These are phyloP conservation scores for Casaregolazyma suthepensis DNA, from an alignment of 1,139 yeast species.

Conservation along the genomic window DNA sequence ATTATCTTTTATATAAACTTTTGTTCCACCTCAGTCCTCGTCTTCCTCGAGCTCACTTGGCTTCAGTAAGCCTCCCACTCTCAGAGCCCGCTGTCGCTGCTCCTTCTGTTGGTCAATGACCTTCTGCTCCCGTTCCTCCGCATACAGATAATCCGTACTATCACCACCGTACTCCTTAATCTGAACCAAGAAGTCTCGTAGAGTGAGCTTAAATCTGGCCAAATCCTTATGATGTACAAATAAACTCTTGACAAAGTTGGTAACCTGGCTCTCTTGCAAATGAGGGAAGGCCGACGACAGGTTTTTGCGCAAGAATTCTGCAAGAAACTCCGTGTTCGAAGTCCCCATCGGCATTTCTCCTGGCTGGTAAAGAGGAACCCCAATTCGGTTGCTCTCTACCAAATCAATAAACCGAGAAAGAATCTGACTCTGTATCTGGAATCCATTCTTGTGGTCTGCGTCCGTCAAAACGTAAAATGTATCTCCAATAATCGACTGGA, in stretches of 20 bases:
- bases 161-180: slow-evolving; percentile 95
- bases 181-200: slow-evolving; percentile 95
- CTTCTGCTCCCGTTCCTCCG: slow-evolving; percentile 86
- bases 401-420: slow-evolving; percentile 78
- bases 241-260: slow-evolving; percentile 73
- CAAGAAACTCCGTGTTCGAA: slow-evolving; percentile 68
- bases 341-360: slow-evolving; percentile 75
- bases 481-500: slow-evolving; percentile 84
- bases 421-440: slow-evolving; percentile 78
- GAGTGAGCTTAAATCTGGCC: slow-evolving; percentile 69
- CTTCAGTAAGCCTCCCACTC: slow-evolving; percentile 88
- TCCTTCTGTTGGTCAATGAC: slow-evolving; percentile 57
- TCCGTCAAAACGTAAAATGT: slow-evolving; percentile 92
- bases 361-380: slow-evolving; percentile 66
- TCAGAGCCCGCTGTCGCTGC: slow-evolving; percentile 76
- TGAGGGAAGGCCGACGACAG: slow-evolving; percentile 86
- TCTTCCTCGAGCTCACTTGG: slow-evolving; percentile 94
- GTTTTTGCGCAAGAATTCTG: slow-evolving; percentile 76
- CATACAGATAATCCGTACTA: slow-evolving; percentile 84
- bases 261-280: slow-evolving; percentile 74
- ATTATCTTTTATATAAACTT: background rate
- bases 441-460: slow-evolving; percentile 96
- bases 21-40: background rate
- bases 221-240: slow-evolving; percentile 65
- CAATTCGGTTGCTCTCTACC: slow-evolving; percentile 69